Evolutionary conservation across 768 basidiomycete species (phyloP), one percentile per base, ranked within the genome.

Genomic region (Mycena sanguinolenta): DNA sequence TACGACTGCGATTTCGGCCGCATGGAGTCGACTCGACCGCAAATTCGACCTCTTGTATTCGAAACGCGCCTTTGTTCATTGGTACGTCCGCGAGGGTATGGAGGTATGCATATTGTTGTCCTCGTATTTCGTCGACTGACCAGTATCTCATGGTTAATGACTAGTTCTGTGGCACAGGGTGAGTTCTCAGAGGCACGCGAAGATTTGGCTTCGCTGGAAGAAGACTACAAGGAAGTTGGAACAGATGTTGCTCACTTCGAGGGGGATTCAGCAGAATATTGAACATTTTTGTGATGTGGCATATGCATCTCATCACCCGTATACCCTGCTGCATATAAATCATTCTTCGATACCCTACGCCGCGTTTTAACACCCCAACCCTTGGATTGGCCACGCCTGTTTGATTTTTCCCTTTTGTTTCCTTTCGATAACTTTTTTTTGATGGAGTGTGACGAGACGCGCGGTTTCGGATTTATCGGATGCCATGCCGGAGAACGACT

Each of bases 131-230:
- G 21, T 39, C 23, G 34, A 46, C 58, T 52, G 30, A 32, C 42
- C 46, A 19, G n/a, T n/a, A n/a, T n/a, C n/a, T n/a, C n/a, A n/a
- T n/a, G n/a, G n/a, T n/a, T n/a, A n/a, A n/a, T n/a, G n/a, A n/a
- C n/a, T n/a, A n/a, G n/a, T n/a, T 30, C 21, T 32, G 1, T 16
- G 21, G n/a, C 16, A 21, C 21, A 90, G 89, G 97, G 97, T 80
- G 97, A 99, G 85, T 98, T 99, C 86, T 97, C 95, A 23, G 97
- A 98, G 85, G 97, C 97, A 23, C 93, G 97, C 69, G 98, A 99
- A 84, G 97, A 99, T 81, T 92, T 99, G 67, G 98, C 97, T n/a
- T 97, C 97, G n/a, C 91, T 99, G 64, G 97, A 98, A 87, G 97
- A 96, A 82, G 95, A 96, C 74, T 96, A 96, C 76, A 94, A 95